Evolutionary conservation across 768 basidiomycete genomes (phyloP).

Genomic region (Boletus subparvulus): DNA sequence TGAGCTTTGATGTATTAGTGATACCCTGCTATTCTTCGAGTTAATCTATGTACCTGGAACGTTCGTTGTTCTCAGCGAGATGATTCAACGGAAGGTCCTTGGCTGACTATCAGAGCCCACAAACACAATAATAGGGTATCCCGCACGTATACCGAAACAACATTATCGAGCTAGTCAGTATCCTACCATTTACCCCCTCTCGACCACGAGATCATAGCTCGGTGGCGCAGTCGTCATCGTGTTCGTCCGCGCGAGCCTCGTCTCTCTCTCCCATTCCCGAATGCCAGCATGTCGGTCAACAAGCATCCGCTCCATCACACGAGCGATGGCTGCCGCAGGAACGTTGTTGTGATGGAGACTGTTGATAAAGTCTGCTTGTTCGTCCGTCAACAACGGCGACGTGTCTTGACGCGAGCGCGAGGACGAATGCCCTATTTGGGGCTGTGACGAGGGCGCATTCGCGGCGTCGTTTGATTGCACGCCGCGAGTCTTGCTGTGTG

Average conservation of each 20-base stretch:
- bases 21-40: background rate
- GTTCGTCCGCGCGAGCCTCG: constrained; percentile 15
- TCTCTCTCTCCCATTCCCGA: constrained; percentile 23
- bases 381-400: constrained; percentile 20
- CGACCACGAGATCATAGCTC: constrained; percentile 7
- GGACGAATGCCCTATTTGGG: background rate
- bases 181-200: background rate
- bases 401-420: background rate
- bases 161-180: background rate
- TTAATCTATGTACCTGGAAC: no score
- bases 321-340: constrained; percentile 23
- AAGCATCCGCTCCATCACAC: constrained; percentile 25
- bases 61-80: background rate
- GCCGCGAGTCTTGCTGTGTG: constrained; percentile 2
- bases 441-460: background rate
- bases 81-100: no score
- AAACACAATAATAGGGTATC: background rate
- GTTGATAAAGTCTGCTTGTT: constrained; percentile 27
- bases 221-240: constrained; percentile 18
- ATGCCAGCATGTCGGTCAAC: constrained; percentile 19
- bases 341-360: constrained; percentile 22
- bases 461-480: constrained; percentile 2
- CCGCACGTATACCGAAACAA: background rate
- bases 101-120: background rate
- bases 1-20: background rate